These are phyloP conservation scores for Chlorella sp. DNA, from an alignment of 139 green algal genomes.

Conservation along the genomic window DNA sequence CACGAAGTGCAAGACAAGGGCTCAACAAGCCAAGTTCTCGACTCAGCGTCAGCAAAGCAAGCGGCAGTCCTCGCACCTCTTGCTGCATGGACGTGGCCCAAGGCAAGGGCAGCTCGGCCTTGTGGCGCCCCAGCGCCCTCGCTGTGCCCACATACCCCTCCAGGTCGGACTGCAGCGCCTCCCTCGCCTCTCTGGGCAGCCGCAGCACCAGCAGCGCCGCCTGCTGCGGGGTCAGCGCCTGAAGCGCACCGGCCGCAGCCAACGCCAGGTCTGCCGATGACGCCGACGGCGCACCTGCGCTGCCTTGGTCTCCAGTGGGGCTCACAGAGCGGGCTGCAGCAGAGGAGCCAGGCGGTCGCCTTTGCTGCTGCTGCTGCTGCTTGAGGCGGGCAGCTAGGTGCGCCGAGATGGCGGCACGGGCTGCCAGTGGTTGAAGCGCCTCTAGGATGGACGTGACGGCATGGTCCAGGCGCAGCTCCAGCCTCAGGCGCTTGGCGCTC, in stretches of 20 bases:
- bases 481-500: background rate
- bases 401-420: background rate
- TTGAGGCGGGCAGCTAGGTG: background rate
- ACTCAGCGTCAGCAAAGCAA: no score
- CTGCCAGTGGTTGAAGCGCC: constrained; percentile 24
- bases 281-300: background rate
- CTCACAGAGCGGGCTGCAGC: no score
- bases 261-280: background rate
- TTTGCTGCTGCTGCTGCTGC: background rate
- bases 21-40: background rate
- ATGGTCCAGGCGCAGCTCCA: constrained; percentile 24
- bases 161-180: constrained; percentile 24
- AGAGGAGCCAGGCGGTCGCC: constrained; percentile 1
- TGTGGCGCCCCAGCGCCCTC: constrained; percentile 1
- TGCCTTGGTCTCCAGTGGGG: background rate
- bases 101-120: constrained; percentile 1
- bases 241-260: constrained; percentile 6
- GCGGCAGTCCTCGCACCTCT: background rate
- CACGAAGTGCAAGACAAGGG: background rate
- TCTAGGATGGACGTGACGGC: constrained; percentile 28
- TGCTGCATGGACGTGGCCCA: background rate
- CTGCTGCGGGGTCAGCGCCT: constrained; percentile 6
- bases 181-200: constrained; percentile 13
- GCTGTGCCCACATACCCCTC: background rate
- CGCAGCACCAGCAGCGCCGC: background rate